These are phyloP conservation scores for Penicillium cinerascens DNA, from an alignment of 495 filamentous ascomycete species.

Conservation along the genomic window DNA sequence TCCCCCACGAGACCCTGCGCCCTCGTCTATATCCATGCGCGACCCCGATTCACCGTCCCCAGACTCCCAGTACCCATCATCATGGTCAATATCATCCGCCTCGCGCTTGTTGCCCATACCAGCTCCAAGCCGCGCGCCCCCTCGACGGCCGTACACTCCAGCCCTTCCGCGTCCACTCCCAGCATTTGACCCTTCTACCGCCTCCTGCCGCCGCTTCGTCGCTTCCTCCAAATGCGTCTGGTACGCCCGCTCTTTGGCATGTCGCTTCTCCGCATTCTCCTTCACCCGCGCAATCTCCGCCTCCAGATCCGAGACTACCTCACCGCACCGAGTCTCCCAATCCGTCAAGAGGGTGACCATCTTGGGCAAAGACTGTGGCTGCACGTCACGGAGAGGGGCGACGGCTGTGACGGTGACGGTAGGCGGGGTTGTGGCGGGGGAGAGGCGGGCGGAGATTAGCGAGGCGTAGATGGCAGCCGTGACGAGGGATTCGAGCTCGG, in stretches of 20 bases:
- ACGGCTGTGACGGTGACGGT: slow-evolving; percentile 74
- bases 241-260: slow-evolving; percentile 45
- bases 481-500: slow-evolving; percentile 84
- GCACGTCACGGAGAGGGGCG: slow-evolving; percentile 79
- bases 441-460: slow-evolving; percentile 76
- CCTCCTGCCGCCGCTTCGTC: slow-evolving; percentile 19
- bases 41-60: slow-evolving; percentile 47
- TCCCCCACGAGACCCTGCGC: slow-evolving; percentile 22
- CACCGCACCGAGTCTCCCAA: slow-evolving; percentile 73
- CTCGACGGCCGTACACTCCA: slow-evolving; percentile 27
- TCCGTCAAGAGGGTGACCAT: slow-evolving; percentile 65
- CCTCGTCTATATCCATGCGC: slow-evolving; percentile 48
- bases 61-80: slow-evolving; percentile 43
- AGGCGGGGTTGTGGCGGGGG: slow-evolving; percentile 60
- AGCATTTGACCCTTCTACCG: neutral
- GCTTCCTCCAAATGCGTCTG: slow-evolving; percentile 47
- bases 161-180: slow-evolving; percentile 24
- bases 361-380: slow-evolving; percentile 59
- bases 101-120: slow-evolving; percentile 39
- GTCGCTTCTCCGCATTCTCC: slow-evolving; percentile 50
- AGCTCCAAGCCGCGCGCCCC: slow-evolving; percentile 13
- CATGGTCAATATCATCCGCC: slow-evolving; percentile 43
- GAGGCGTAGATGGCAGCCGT: slow-evolving; percentile 85
- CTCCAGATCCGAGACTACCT: slow-evolving; percentile 73
- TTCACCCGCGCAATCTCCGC: slow-evolving; percentile 60